A percentile compares a stretch with the other conserved stretches of the same genome.
Conservation (phyloP, 83 land plant species). For the Thuja plicata region DNA sequence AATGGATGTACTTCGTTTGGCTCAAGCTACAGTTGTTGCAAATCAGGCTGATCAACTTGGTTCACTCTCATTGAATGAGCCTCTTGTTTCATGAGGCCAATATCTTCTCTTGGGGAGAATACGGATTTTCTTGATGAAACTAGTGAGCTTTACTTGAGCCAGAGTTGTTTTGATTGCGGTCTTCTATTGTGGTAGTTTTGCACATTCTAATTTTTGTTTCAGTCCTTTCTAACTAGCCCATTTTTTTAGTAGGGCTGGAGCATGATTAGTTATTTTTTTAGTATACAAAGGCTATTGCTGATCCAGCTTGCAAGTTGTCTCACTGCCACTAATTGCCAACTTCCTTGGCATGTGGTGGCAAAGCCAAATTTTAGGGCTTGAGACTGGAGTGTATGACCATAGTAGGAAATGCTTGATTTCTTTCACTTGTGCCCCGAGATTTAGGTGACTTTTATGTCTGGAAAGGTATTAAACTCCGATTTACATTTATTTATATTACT, state of each 20-base stretch:
- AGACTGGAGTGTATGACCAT: slow-evolving; percentile 5
- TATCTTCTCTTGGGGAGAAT: neutral
- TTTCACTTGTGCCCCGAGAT: neutral
- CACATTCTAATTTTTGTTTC: slow-evolving; percentile 4
- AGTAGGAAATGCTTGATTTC: slow-evolving; percentile 1
- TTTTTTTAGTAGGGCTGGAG: slow-evolving; percentile 12
- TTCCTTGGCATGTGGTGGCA: slow-evolving; percentile 13
- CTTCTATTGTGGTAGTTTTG: neutral
- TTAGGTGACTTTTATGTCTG: neutral
- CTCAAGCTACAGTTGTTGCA: slow-evolving; percentile 32
- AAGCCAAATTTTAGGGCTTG: slow-evolving; percentile 19
- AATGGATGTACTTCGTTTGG: slow-evolving; percentile 72
- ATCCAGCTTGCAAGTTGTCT: slow-evolving; percentile 14
- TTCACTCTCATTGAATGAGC: slow-evolving; percentile 40
- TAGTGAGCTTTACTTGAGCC: neutral
- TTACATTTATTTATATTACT: neutral
- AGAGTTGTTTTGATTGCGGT: slow-evolving; percentile 11
- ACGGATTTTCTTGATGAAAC: neutral
- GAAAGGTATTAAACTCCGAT: neutral
- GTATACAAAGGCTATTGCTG: neutral
- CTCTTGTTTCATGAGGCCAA: slow-evolving; percentile 28
- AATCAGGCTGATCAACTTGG: slow-evolving; percentile 39
- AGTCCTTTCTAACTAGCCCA: slow-evolving; percentile 12
- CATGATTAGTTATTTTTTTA: slow-evolving; percentile 11
- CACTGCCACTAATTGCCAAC: slow-evolving; percentile 8